Evolutionary conservation across 2,329 filamentous ascomycete species (phyloP), one percentile per base, ranked within the genome.

Genomic region (Botrytis pseudocinerea): DNA sequence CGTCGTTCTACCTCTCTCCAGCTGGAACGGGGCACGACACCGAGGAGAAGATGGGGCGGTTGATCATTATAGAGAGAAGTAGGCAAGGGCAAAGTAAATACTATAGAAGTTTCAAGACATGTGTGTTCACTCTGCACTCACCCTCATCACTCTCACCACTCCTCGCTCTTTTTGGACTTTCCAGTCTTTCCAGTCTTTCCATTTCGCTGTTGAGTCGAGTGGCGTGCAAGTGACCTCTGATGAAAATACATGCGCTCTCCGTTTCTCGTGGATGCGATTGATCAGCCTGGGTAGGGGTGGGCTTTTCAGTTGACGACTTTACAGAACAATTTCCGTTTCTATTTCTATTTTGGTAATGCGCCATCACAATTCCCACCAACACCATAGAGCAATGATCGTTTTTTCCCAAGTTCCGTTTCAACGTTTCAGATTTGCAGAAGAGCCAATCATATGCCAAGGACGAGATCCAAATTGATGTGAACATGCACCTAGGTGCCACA

Each of bases 371-470:
- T 70, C 42, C 57, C 57, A 42, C 68, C 59, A 70, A 70, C 51
- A 54, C 51, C 51, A 54, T 16, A 44, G n/a, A 22, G 40, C 22
- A 38, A 35, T 62, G 57, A 40, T 70, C 68, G 65, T 42, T 62
- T 48, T 62, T 25, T 32, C 35, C 28, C 44, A 70, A 61, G 69
- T 62, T 32, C 20, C 22, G 22, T 62, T 62, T 62, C 60, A 18
- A 40, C 22, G 69, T 70, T 70, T 70, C 69, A 70, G 25, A 40
- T 32, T 63, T 70, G 9, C 14, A n/a, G n/a, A 4, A 70, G 57
- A 63, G 3, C 69, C 69, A 70, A 70, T 70, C 8, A 61, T 28
- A n/a, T 60, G 14, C 14, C 4, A 2, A 20, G 32, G 20, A 35
- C 4, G 5, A 28, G 35, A 38, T 8, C 35, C 14, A n/a, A 32